Base-by-base conservation (phyloP, 2,329 filamentous ascomycete genomes). In the Nemania abortiva region DNA sequence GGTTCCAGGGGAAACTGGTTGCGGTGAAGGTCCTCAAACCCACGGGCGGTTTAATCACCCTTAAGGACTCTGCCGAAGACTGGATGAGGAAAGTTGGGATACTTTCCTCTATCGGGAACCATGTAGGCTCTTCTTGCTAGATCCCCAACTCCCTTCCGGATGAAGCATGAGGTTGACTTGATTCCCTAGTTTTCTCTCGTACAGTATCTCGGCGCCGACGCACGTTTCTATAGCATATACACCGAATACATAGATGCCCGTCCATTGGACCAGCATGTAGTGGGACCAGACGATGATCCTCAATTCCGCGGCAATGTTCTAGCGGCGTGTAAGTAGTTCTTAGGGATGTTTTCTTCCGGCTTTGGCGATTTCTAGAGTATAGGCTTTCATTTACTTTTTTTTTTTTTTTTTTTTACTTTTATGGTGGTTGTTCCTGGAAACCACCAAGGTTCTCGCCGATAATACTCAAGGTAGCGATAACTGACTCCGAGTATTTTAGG, bases 61-160 rank as follows among this genome's bases (percentile, higher is more conserved):
- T 27, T 27, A 2, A 27, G 5, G 24, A 27, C 24, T 2, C 24
- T 6, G 42, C 50, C 22, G 55, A 65, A n/a, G n/a, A 22, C 11
- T 68, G 55, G 55, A n/a, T 68, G n/a, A 49, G 34, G 24, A 53
- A 68, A 57, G 20, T 39, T 0, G 20, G 37, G 3, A 68, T 68
- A 11, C 62, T 45, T 22, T 65, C 61, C 29, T 60, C 39, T 11
- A 1, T 68, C 15, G 61, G 57, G 10, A 7, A 34, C n/a, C 66
- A 68, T 55, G 66, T 68, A 65, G 15, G 62, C 10, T 50, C 7
- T 18, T 50, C 7, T 18, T 24, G 0, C 29, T 22, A 10, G 45
- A 7, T 11, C 9, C 6, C 37, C 47, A n/a, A 22, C 20, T 11
- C 18, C 20, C 15, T 15, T 24, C 20, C 20, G 27, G 1, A n/a